Evolutionary conservation across 495 filamentous ascomycete genomes (phyloP).

Genomic region (Acidiella bohemica): DNA sequence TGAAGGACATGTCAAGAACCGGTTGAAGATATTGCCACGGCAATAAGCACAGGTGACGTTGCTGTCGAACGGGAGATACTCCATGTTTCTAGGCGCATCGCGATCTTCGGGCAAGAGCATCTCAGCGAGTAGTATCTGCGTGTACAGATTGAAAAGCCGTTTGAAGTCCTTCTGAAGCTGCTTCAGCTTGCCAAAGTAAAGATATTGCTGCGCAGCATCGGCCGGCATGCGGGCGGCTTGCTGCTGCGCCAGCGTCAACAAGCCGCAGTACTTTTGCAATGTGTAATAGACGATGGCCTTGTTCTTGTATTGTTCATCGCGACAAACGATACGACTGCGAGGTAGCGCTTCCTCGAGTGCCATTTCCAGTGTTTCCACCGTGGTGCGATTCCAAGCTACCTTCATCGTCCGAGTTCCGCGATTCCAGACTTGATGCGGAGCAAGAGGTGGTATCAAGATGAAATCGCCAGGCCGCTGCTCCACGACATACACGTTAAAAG

Average conservation of each 20-base stretch:
- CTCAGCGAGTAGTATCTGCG: conserved; percentile 66
- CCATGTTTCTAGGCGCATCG: conserved; percentile 42
- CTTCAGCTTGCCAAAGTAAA: conserved; percentile 36
- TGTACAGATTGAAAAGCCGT: conserved; percentile 60
- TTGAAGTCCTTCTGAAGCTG: conserved; percentile 67
- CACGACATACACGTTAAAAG: conserved; percentile 82
- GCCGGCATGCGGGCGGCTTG: conserved; percentile 26
- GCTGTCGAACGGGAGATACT: conserved; percentile 66
- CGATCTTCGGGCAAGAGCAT: conserved; percentile 49
- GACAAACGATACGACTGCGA: conserved; percentile 77
- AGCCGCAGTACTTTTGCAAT: conserved; percentile 57
- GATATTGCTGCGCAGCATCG: conserved; percentile 8
- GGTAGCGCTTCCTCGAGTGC: conserved; percentile 77
- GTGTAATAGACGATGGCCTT: conserved; percentile 87
- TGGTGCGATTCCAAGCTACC: conserved; percentile 96
- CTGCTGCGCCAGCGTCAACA: conserved; percentile 43
- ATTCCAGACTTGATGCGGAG: conserved; percentile 99
- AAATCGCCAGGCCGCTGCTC: conserved; percentile 91
- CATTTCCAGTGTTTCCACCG: conserved; percentile 73
- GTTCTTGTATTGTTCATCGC: conserved; percentile 98
- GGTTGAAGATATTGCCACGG: conserved; percentile 91
- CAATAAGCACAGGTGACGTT: conserved; percentile 94
- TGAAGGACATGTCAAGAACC: conserved; percentile 77
- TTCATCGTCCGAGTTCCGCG: conserved; percentile 90
- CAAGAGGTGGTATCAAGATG: conserved; percentile 85